phyloP scores from a whole-genome alignment of 176 grass and related monocot genomes.

The Otatea glauca region DNA sequence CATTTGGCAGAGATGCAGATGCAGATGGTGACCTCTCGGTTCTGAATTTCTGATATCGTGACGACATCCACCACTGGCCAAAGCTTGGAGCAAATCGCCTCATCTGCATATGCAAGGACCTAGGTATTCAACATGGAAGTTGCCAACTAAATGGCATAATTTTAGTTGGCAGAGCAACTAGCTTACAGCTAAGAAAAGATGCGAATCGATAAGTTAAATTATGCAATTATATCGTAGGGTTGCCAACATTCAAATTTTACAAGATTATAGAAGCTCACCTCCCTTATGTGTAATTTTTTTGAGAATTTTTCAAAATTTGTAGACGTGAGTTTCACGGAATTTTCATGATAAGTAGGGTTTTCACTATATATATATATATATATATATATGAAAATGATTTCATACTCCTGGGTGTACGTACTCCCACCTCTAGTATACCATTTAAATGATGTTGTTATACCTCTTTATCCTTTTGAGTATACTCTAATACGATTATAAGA shows the following conservation, averaged over 20 bases:
- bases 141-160: background rate
- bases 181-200: background rate
- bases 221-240: too few species aligned
- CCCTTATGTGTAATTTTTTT: too few species aligned
- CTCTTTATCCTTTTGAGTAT: too few species aligned
- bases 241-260: background rate
- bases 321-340: too few species aligned
- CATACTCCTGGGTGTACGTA: too few species aligned
- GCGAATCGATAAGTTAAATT: background rate
- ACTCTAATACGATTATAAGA: too few species aligned
- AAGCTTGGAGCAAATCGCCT: background rate
- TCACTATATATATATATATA: background rate
- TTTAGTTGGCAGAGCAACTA: background rate
- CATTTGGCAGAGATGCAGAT: conserved; percentile 11
- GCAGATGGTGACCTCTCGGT: background rate
- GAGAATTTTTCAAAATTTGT: too few species aligned
- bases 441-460: too few species aligned
- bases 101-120: background rate
- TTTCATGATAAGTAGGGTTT: too few species aligned
- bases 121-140: background rate
- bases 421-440: too few species aligned
- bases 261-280: too few species aligned
- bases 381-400: too few species aligned
- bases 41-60: background rate
- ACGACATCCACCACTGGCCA: background rate